These are phyloP conservation scores for Monosporozyma unispora DNA, from an alignment of 805 yeast genomes.

Conservation along the genomic window DNA sequence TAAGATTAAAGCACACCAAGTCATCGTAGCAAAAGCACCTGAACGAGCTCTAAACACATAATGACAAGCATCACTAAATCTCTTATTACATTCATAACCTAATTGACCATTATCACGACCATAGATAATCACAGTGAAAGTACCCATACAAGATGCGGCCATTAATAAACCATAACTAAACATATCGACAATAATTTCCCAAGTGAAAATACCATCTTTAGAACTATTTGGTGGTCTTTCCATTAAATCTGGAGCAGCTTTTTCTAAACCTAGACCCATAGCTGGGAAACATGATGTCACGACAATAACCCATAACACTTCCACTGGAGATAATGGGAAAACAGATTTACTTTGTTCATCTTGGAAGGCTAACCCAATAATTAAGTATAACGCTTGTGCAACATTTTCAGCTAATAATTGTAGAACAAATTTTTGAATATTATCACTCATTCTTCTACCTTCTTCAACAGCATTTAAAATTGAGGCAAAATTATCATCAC, in stretches of 20 bases:
- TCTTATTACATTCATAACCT: slow-evolving; percentile 55
- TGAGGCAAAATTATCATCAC: slow-evolving; percentile 94
- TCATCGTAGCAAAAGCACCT: slow-evolving; percentile 69
- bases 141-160: slow-evolving; percentile 60
- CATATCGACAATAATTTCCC: slow-evolving; percentile 59
- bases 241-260: slow-evolving; percentile 93
- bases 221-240: slow-evolving; percentile 87
- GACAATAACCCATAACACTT: slow-evolving; percentile 92
- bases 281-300: slow-evolving; percentile 99
- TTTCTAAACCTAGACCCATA: slow-evolving; percentile 92
- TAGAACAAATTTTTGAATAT: slow-evolving; percentile 88
- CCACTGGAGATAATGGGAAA: slow-evolving; percentile 94
- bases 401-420: slow-evolving; percentile 94
- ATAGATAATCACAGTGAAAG: slow-evolving; percentile 59
- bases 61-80: slow-evolving; percentile 39
- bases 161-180: slow-evolving; percentile 62
- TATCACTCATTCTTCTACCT: slow-evolving; percentile 94
- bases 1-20: slow-evolving; percentile 73
- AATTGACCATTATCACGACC: slow-evolving; percentile 57
- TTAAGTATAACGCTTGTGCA: slow-evolving; percentile 75
- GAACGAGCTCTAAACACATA: slow-evolving; percentile 70
- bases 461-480: slow-evolving; percentile 90
- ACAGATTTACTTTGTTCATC: slow-evolving; percentile 60
- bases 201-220: slow-evolving; percentile 72
- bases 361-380: slow-evolving; percentile 77